Base-by-base conservation (phyloP, 1,284 basidiomycete species). In the Cutaneotrichosporon cyanovorans region DNA sequence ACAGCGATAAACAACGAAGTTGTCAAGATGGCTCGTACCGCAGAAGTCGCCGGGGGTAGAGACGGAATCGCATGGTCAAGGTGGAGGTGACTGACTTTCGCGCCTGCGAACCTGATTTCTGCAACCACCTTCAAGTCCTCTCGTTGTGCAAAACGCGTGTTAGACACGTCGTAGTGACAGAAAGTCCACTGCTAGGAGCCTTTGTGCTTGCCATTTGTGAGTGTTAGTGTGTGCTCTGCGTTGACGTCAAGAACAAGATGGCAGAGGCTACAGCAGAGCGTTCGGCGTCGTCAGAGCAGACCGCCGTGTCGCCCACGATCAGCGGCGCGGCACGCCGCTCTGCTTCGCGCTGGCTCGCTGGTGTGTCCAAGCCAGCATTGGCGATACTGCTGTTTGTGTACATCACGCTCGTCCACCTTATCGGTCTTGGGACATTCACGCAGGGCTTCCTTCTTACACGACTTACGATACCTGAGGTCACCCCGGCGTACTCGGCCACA, bases 401-500 rank as follows among this genome's bases (percentile, higher is more conserved):
- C 34, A 75, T 80, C 60, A 68, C 79, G 42, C 42, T 64, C 11
- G 55, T 77, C 20, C 77, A 78, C 53, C 42, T 72, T 19, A 59
- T 72, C 15, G 74, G 73, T 1, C 65, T 79, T 6, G 73, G 69
- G 56, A 79, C 92, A 45, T 95, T 93, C 72, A 86, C 85, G 0
- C 77, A 81, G 39, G 91, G 91, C 6, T 96, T 95, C 69, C 80
- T 96, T 22, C 77, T 95, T 45, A 85, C 83, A 31, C 80, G 91
- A 14, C 73, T 89, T 0, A 80, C 90, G 1, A 80, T 93, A 10
- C 75, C 83, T 3, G 72, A 85, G 46, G 69, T 76, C 41, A 55
- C 66, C 1, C 55, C 67, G 0, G 63, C 73, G 22, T 71, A 76
- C 9, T 35, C 52, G 1, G 59, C 62, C 16, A 80, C 78, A 49